Base-by-base conservation (phyloP, 2,329 filamentous ascomycete genomes). In the Dactylonectria macrodidyma region DNA sequence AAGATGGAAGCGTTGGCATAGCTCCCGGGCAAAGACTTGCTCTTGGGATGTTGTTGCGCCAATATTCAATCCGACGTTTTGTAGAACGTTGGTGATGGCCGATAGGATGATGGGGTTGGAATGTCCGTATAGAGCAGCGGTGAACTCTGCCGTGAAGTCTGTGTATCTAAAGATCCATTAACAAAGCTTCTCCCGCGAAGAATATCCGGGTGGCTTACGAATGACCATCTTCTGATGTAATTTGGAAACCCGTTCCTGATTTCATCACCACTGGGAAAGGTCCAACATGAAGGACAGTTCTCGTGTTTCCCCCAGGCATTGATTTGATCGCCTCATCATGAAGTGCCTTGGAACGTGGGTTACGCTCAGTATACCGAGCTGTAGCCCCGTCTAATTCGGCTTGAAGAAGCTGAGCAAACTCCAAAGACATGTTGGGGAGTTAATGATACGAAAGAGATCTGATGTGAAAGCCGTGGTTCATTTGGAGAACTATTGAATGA, bases 41-140 rank as follows among this genome's bases (percentile, higher is more conserved):
- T 92, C 90, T 56, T 86, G 81, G 11, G 76, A 69, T 38, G 84
- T 88, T 2, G 86, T 85, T 0, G 82, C 85, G 5, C 90, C 88
- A 16, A 89, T 82, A 66, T 84, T 89, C 70, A 90, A 78, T 4
- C 90, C 89, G 2, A 81, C 77, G 6, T 79, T 77, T 2, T 82
- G 74, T 3, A 89, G 73, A 1, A 85, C 82, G 6, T 81, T 71
- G 11, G 77, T 65, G 26, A 92, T 80, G 0, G 89, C 84, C 0
- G 79, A 72, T 3, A 83, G 76, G 62, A 93, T 87, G 2, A 81
- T 71, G 0, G 87, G 85, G 60, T 92, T 84, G 1, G 88, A 90
- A 78, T 93, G 91, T 0, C 91, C 91, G 74, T 88, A 92, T 12
- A 93, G 82, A 2, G 88, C 90, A 1, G 91, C 91, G 0, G 88